Conservation (phyloP, 495 filamentous ascomycete genomes). For the Zalerion maritima region DNA sequence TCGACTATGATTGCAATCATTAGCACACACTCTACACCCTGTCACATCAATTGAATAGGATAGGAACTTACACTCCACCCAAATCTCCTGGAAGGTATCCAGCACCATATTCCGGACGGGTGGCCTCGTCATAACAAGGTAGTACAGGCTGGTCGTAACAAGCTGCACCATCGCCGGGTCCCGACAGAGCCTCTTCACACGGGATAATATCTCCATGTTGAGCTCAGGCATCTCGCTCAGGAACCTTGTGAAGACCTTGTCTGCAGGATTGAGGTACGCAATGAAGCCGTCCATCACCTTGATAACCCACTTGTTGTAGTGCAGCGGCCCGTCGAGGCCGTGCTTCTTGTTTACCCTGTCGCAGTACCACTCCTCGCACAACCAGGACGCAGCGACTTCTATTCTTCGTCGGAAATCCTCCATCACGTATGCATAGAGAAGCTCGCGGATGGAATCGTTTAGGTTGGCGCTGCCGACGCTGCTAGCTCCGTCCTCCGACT, state of each 20-base stretch:
- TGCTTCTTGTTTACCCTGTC: constrained; percentile 48
- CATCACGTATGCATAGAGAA: constrained; percentile 66
- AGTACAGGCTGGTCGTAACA: constrained; percentile 38
- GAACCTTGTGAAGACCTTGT: constrained; percentile 80
- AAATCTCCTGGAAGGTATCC: constrained; percentile 73
- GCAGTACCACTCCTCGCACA: constrained; percentile 97
- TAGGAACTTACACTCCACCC: constrained; percentile 52
- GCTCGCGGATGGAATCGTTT: constrained; percentile 58
- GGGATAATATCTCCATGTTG: constrained; percentile 48
- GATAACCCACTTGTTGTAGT: constrained; percentile 71
- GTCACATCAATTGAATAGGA: neutral
- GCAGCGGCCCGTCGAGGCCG: constrained; percentile 30
- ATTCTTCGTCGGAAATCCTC: constrained; percentile 83
- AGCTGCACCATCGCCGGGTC: constrained; percentile 61
- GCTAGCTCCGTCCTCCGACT: constrained; percentile 28
- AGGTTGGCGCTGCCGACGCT: constrained; percentile 23
- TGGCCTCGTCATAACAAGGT: constrained; percentile 73
- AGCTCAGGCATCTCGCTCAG: constrained; percentile 83
- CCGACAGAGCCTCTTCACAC: constrained; percentile 66
- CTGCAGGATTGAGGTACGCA: constrained; percentile 71
- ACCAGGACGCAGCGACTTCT: constrained; percentile 75
- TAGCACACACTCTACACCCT: no score
- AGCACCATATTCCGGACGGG: constrained; percentile 69
- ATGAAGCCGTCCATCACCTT: constrained; percentile 75
- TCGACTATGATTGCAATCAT: constrained; percentile 16